These are phyloP conservation scores for Phallus indusiatus DNA, from an alignment of 768 basidiomycete species.

Conservation along the genomic window DNA sequence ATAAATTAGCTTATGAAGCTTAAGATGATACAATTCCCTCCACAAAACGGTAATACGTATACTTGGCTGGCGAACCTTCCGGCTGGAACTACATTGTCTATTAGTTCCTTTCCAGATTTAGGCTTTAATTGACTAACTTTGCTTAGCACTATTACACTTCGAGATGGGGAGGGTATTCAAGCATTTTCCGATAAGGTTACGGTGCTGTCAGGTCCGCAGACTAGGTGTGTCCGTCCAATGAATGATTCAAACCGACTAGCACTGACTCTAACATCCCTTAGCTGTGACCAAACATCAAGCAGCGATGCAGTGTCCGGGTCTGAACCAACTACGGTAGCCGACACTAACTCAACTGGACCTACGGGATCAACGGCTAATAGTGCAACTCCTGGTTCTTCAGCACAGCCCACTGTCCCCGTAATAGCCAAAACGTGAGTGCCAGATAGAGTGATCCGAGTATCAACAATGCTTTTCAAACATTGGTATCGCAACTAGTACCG, in stretches of 20 bases:
- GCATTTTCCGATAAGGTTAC: constrained; percentile 46
- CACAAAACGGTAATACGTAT: constrained; percentile 29
- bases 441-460: too few relatives aligned
- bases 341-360: neutral
- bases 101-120: constrained; percentile 4
- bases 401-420: neutral
- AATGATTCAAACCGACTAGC: constrained; percentile 5
- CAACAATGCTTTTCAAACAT: neutral
- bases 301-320: neutral
- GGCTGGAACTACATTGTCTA: constrained; percentile 39
- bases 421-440: neutral
- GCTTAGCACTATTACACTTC: constrained; percentile 42
- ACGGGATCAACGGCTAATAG: neutral
- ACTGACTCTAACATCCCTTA: neutral
- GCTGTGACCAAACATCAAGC: neutral
- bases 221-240: constrained; percentile 22
- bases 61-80: constrained; percentile 51
- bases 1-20: constrained; percentile 4
- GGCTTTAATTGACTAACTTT: constrained; percentile 1
- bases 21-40: constrained; percentile 47
- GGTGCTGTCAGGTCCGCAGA: constrained; percentile 28
- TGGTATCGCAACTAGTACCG: neutral
- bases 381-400: neutral
- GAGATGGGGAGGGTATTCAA: constrained; percentile 45
- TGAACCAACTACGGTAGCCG: neutral